A percentile compares a stretch with the other conserved stretches of the same genome.
Evolutionary conservation across 257 asterid genomes (phyloP).

Genomic region (Ocimum tenuiflorum): DNA sequence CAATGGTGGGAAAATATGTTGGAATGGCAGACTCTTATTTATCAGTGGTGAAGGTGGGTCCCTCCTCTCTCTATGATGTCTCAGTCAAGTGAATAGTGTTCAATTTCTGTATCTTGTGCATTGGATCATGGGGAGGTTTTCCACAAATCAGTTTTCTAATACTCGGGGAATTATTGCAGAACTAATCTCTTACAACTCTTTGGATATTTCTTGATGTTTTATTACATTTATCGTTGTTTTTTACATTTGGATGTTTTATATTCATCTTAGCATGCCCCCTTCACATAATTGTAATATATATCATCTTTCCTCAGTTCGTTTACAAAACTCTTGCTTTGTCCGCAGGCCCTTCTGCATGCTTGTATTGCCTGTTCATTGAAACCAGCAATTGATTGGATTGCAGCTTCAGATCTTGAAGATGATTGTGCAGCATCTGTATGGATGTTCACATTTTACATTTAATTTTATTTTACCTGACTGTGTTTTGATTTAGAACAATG

Average conservation of each 20-base stretch:
- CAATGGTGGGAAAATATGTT: slow-evolving; percentile 97
- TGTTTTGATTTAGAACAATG: slow-evolving; percentile 7
- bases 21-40: slow-evolving; percentile 89
- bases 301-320: no score
- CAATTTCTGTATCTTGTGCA: not conserved
- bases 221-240: not conserved
- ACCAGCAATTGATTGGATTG: slow-evolving; percentile 91
- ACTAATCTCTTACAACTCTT: not conserved
- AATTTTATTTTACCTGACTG: not conserved
- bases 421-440: slow-evolving; percentile 60
- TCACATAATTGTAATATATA: no score
- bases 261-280: not conserved
- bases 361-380: slow-evolving; percentile 76
- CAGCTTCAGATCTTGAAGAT: slow-evolving; percentile 98
- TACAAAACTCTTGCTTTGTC: no score
- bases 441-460: not conserved
- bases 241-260: not conserved
- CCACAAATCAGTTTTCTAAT: no score
- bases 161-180: not conserved
- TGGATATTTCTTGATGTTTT: not conserved
- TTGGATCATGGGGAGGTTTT: not conserved
- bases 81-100: slow-evolving; percentile 6
- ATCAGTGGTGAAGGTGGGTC: slow-evolving; percentile 81
- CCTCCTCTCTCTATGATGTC: not conserved
- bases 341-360: slow-evolving; percentile 94